Evolutionary conservation across 164 flowering plant species (phyloP), one percentile per base, ranked within the genome.

Genomic region (Saururus chinensis): DNA sequence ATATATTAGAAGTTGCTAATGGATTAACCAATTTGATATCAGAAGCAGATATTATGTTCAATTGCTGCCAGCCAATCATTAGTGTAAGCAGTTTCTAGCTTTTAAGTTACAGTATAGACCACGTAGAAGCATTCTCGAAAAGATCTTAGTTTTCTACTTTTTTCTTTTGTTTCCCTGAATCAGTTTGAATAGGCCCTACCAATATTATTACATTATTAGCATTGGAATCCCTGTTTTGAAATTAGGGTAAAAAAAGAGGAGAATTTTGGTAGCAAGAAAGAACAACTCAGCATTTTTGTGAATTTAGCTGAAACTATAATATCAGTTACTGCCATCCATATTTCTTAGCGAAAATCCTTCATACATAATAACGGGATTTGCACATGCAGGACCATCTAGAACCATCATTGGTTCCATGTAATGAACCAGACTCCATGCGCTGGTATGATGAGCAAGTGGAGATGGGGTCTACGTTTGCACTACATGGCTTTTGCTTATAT

Each of bases 401-500:
- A 48, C 71, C 67, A 22, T 41, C 73, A 23, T 61, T 49, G 71
- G 57, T 68, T 60, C 73, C 73, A 26, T 61, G 57, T 69, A 84
- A 76, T 73, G 82, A 77, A 59, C 72, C 71, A 19, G 77, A 78
- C 68, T 60, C 67, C 25, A 70, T 53, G 40, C 62, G 63, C 65
- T 81, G 80, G 77, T 67, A 60, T 56, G 75, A 82, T 70, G 74
- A 79, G 64, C 89, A 80, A 61, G 24, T 80, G 64, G 77, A 76
- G 74, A 86, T 92, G 86, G 48, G 80, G 59, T 82, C 92, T n/a
- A 72, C 80, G 25, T 52, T 82, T 62, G 77, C 82, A 26, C 73
- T 86, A 60, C 96, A 86, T 81, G 95, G 98, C n/a, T 75, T 85
- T 71, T 77, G 87, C 75, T 64, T 73, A 35, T 84, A 61, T 73